Evolutionary conservation across 768 basidiomycete species (phyloP).

Genomic region (Mycena alexandri): DNA sequence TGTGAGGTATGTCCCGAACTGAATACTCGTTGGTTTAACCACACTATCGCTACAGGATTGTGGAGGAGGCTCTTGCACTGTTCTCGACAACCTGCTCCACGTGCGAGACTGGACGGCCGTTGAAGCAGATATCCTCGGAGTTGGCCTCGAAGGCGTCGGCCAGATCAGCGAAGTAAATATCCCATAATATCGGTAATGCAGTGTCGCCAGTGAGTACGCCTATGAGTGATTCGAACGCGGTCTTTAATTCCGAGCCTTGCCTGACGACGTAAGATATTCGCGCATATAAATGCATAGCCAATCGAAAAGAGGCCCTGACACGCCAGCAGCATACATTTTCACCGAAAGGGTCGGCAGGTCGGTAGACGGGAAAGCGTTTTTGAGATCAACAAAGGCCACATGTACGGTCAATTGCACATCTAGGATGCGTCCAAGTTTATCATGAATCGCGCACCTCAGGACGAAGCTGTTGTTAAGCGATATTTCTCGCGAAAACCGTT

Average conservation of each 20-base stretch:
- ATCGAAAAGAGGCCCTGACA: conserved; percentile 42
- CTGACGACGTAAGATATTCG: conserved; percentile 38
- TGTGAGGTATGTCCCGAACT: too few species aligned
- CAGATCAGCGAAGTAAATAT: conserved; percentile 41
- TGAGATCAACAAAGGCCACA: conserved; percentile 43
- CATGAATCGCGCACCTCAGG: conserved; percentile 40
- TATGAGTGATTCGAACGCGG: conserved; percentile 38
- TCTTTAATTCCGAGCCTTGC: conserved; percentile 26
- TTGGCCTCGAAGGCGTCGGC: conserved; percentile 22
- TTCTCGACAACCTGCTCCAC: conserved; percentile 46
- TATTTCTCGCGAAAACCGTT: conserved; percentile 46
- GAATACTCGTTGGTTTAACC: too few species aligned
- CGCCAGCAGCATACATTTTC: conserved; percentile 41
- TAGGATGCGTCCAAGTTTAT: too few species aligned
- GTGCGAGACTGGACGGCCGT: conserved; percentile 30
- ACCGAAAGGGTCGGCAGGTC: conserved; percentile 48
- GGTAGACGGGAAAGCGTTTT: conserved; percentile 51
- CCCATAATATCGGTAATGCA: conserved; percentile 44
- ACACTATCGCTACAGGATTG: too few species aligned
- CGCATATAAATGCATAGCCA: conserved; percentile 43
- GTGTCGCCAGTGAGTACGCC: conserved; percentile 45
- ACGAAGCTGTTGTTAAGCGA: conserved; percentile 46
- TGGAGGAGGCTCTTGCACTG: too few species aligned
- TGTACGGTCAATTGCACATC: conserved; percentile 34
- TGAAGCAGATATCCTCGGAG: conserved; percentile 36